Evolutionary conservation across 106 monocot species (phyloP), one percentile per base, ranked within the genome.

Genomic region (Alisma plantagoaquatica): DNA sequence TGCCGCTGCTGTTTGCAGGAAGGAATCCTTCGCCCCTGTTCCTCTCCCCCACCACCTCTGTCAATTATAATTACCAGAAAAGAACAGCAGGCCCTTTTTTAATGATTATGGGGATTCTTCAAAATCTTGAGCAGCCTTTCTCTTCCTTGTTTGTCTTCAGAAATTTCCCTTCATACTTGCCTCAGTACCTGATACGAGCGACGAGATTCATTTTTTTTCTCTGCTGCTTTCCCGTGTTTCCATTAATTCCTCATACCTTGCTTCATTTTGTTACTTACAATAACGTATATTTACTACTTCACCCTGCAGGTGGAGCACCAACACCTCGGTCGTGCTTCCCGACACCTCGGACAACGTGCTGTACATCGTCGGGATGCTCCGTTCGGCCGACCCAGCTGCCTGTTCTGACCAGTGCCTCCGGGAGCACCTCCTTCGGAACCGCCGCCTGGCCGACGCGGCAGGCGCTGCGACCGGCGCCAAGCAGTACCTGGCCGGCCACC

Each of bases 241-340:
- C 21, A 7, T 23, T 58, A 26, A 42, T 12, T 58, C 42, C 1
- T 11, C 35, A 7, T 20, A 46, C 46, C 23, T 60, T 46, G 45
- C 30, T 47, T 26, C 31, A 3, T 53, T 15, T 49, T 24, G 2
- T 19, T 23, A 20, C 7, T 21, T 49, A 15, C 48, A 21, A 18
- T 16, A 5, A 5, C 5, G 5, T 38, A 21, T 12, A 30, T 54
- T 42, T 30, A 11, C 33, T 35, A 10, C 17, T 43, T 27, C 4
- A 59, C 23, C 27, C 3, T 41, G 4, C 84, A 91, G 91, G 62
- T 91, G 91, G 91, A 70, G 76, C 31, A 29, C 49, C 28, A 85
- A 91, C 63, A 70, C 70, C 10, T 91, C 91, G 19, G 81, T 63
- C 0, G 77, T 91, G 41, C 44, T 91, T 3, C 91, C 84, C 28